Conservation (phyloP, 2,329 filamentous ascomycete genomes). For the Fusarium foetens region DNA sequence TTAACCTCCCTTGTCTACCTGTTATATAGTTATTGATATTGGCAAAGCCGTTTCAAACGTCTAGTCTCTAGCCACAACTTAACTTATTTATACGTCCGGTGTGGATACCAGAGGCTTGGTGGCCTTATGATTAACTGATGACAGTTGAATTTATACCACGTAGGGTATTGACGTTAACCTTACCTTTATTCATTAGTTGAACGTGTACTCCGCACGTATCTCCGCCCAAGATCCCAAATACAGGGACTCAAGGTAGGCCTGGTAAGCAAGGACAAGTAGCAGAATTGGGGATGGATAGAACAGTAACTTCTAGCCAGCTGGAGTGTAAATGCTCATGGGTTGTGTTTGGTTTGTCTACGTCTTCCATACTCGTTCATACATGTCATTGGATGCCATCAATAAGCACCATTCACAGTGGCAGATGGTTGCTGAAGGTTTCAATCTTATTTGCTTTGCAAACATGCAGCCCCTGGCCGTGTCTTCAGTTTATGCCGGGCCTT, state of each 20-base stretch:
- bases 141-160: neutral
- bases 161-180: neutral
- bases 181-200: neutral
- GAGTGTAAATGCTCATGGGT: neutral
- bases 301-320: neutral
- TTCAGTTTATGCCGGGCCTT: constrained; percentile 24
- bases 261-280: neutral
- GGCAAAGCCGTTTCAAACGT: neutral
- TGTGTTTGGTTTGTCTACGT: neutral
- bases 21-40: neutral
- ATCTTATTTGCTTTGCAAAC: constrained; percentile 28
- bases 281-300: neutral
- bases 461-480: constrained; percentile 16
- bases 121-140: neutral
- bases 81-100: neutral
- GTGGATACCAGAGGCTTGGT: neutral
- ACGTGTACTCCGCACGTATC: neutral
- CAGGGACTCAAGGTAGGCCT: neutral
- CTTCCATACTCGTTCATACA: neutral
- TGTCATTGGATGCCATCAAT: neutral
- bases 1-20: neutral
- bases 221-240: neutral
- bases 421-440: constrained; percentile 20
- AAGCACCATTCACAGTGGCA: neutral
- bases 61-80: neutral